A percentile compares a stretch with the other conserved stretches of the same genome.
These are phyloP conservation scores for Chlorella sp. DNA, from an alignment of 139 green algal genomes.

Conservation along the genomic window DNA sequence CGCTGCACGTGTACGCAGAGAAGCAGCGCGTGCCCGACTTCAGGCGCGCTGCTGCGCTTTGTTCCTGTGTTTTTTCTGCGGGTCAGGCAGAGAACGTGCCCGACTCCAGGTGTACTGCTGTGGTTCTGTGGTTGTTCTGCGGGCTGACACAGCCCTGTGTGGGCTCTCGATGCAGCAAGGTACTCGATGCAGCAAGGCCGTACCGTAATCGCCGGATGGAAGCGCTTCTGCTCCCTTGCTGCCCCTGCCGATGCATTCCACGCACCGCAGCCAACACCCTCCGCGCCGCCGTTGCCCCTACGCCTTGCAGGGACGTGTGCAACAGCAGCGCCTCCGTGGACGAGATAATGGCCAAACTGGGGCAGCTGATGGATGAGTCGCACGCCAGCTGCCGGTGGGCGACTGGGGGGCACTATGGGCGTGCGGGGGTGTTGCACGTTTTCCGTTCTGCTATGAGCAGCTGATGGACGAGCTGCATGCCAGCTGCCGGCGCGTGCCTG, in stretches of 20 bases:
- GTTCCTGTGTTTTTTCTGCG: not conserved
- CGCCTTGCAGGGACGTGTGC: constrained; percentile 51
- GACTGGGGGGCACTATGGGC: no score
- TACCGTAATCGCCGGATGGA: no score
- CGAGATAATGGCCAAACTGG: constrained; percentile 69
- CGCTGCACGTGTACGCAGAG: constrained; percentile 88
- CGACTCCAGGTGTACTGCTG: no score
- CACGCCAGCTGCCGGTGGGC: constrained; percentile 77
- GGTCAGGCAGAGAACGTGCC: no score
- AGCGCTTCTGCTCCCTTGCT: no score
- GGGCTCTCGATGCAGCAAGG: not conserved
- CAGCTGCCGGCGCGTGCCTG: no score
- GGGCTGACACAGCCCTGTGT: not conserved
- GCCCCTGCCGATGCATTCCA: not conserved
- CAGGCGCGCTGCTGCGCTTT: not conserved
- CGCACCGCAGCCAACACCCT: not conserved
- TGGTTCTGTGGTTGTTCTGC: no score
- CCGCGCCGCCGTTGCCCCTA: not conserved
- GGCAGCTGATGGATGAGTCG: constrained; percentile 85
- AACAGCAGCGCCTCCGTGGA: constrained; percentile 33
- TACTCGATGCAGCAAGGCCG: constrained; percentile 15
- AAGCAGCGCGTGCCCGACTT: constrained; percentile 80
- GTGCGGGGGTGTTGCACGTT: no score
- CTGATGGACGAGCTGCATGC: not conserved
- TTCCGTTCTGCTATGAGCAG: no score